These are phyloP conservation scores for Hypseocharis bilobata DNA, from an alignment of 441 rosid genomes.

Conservation along the genomic window DNA sequence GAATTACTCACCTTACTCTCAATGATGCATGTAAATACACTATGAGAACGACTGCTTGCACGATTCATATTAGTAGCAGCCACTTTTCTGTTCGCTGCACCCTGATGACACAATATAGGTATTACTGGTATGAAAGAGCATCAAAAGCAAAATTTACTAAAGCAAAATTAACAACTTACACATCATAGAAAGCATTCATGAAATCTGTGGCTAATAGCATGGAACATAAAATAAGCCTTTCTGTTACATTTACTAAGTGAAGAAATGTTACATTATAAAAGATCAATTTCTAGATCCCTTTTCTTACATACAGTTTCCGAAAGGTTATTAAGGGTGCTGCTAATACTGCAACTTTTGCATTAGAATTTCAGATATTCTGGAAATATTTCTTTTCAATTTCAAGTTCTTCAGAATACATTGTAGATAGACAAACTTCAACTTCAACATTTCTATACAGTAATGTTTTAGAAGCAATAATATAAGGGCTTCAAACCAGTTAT, in stretches of 20 bases:
- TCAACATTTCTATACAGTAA: not conserved
- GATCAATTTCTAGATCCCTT: not conserved
- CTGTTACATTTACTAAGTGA: not conserved
- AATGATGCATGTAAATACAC: constrained; percentile 88
- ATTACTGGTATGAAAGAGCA: not conserved
- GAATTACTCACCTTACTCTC: constrained; percentile 70
- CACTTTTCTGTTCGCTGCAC: constrained; percentile 91
- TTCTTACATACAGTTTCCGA: not conserved
- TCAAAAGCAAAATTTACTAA: too few relatives aligned
- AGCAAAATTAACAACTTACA: too few relatives aligned
- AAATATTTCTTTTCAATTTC: not conserved
- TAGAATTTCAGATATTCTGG: not conserved
- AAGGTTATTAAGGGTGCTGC: too few relatives aligned
- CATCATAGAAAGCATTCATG: too few relatives aligned
- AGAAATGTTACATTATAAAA: not conserved
- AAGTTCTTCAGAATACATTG: not conserved
- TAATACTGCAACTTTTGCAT: not conserved
- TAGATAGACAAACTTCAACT: not conserved
- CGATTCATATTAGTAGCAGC: constrained; percentile 97
- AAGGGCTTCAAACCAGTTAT: not conserved
- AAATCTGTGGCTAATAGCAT: too few relatives aligned
- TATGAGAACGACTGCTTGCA: constrained; percentile 97
- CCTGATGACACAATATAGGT: constrained; percentile 36
- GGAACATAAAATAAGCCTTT: too few relatives aligned
- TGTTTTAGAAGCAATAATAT: not conserved